Evolutionary conservation across 2,329 filamentous ascomycete genomes (phyloP).

Genomic region (Aspergillus aculeatinus): DNA sequence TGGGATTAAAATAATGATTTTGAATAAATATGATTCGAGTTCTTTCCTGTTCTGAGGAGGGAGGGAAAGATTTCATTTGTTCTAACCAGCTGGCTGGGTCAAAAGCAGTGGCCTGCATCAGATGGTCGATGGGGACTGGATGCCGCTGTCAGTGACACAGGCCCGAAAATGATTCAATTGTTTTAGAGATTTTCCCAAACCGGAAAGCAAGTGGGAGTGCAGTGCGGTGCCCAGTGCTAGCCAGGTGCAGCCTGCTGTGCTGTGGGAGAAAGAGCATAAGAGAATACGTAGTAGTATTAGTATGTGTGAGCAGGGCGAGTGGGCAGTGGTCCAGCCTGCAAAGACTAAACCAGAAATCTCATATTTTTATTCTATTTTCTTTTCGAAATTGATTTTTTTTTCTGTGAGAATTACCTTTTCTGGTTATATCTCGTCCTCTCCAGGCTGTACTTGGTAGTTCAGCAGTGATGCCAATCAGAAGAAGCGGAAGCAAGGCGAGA

Average conservation of each 20-base stretch:
- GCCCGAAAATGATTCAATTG: constrained; percentile 12
- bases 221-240: no score
- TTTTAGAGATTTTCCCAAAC: constrained; percentile 17
- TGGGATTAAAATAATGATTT: background rate
- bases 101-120: constrained; percentile 34
- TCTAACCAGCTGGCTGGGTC: constrained; percentile 15
- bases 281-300: background rate
- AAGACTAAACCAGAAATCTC: constrained; percentile 2
- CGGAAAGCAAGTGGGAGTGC: constrained; percentile 5
- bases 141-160: constrained; percentile 30
- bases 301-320: background rate
- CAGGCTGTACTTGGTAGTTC: no score
- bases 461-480: constrained; percentile 28
- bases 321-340: background rate
- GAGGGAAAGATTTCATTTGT: constrained; percentile 8
- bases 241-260: no score
- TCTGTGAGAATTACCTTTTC: background rate
- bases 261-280: constrained; percentile 9
- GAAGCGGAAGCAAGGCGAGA: constrained; percentile 30
- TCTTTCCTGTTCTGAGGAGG: background rate
- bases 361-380: background rate
- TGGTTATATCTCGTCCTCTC: background rate
- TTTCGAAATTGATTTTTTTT: background rate
- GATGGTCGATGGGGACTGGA: constrained; percentile 26
- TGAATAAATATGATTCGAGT: background rate